Conservation (phyloP, 1,284 basidiomycete genomes). For the Erythrobasidium hasegawianum region DNA sequence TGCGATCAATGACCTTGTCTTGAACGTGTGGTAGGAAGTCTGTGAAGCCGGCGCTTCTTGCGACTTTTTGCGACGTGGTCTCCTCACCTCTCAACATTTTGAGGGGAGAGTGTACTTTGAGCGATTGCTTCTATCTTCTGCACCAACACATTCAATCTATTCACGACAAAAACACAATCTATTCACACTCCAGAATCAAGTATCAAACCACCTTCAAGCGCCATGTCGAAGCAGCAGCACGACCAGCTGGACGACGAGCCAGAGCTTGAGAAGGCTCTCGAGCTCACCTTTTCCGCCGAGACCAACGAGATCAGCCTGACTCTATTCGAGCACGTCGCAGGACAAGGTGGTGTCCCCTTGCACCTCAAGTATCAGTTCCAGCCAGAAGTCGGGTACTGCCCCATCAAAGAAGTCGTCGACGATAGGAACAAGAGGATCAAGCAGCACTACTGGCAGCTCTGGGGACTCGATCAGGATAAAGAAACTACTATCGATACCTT, state of each 20-base stretch:
- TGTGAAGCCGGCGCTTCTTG: too few relatives aligned
- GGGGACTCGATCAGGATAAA: conserved; percentile 70
- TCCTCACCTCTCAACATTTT: too few relatives aligned
- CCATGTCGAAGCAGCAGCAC: too few relatives aligned
- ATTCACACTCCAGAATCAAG: too few relatives aligned
- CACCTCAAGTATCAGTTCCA: conserved; percentile 78
- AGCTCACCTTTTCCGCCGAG: conserved; percentile 62
- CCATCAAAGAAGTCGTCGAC: conserved; percentile 83
- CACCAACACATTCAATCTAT: too few relatives aligned
- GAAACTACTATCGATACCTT: conserved; percentile 68
- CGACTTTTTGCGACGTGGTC: too few relatives aligned
- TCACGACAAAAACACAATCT: too few relatives aligned
- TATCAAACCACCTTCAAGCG: too few relatives aligned
- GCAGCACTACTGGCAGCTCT: conserved; percentile 76
- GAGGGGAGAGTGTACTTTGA: too few relatives aligned
- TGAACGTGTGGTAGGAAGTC: too few relatives aligned
- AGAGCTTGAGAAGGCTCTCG: conserved; percentile 51
- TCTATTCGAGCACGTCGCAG: conserved; percentile 61
- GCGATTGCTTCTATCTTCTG: too few relatives aligned
- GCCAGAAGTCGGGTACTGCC: conserved; percentile 81
- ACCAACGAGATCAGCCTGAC: conserved; percentile 66
- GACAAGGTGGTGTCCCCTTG: conserved; percentile 68
- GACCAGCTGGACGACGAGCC: background rate
- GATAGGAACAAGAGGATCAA: conserved; percentile 90
- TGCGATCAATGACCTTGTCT: too few relatives aligned